Evolutionary conservation across 2,329 filamentous ascomycete genomes (phyloP).

Genomic region (Plectosphaerella plurivora): DNA sequence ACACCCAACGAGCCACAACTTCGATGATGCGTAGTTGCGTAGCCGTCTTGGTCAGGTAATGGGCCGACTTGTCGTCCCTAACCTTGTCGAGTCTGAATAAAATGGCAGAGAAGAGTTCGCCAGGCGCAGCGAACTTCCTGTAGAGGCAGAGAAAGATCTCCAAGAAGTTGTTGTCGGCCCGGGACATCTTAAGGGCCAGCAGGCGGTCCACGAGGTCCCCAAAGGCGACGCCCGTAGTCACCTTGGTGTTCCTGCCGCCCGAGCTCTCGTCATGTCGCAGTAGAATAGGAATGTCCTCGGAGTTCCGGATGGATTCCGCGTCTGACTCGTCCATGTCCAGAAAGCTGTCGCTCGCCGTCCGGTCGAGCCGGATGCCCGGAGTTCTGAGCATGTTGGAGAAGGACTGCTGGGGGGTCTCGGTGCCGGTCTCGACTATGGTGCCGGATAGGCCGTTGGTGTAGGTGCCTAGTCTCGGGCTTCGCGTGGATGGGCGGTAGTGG

Average conservation of each 20-base stretch:
- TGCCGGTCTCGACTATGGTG: conserved; percentile 33
- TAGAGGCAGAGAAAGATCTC: conserved; percentile 90
- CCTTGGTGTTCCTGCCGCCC: conserved; percentile 46
- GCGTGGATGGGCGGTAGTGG: conserved; percentile 25
- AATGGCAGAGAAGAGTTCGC: conserved; percentile 72
- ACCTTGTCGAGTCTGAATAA: conserved; percentile 70
- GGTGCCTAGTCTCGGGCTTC: conserved; percentile 43
- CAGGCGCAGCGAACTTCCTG: conserved; percentile 84
- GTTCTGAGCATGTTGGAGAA: conserved; percentile 46
- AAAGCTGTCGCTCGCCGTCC: conserved; percentile 48
- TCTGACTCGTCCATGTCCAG: conserved; percentile 68
- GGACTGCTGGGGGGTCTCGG: conserved; percentile 30
- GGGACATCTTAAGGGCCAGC: conserved; percentile 74
- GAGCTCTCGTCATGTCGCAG: conserved; percentile 62
- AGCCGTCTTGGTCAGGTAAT: conserved; percentile 72
- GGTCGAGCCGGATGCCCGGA: conserved; percentile 49
- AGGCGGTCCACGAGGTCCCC: conserved; percentile 84
- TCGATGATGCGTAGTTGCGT: conserved; percentile 80
- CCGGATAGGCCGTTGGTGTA: conserved; percentile 22
- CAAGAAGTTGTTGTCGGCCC: conserved; percentile 82
- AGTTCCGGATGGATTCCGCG: conserved; percentile 59
- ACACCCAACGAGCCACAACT: conserved; percentile 84
- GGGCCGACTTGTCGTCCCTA: conserved; percentile 60
- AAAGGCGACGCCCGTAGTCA: conserved; percentile 47
- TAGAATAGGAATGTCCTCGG: conserved; percentile 63